Conservation (phyloP, 176 grass and related monocot species). For the Tillandsia leiboldiana region DNA sequence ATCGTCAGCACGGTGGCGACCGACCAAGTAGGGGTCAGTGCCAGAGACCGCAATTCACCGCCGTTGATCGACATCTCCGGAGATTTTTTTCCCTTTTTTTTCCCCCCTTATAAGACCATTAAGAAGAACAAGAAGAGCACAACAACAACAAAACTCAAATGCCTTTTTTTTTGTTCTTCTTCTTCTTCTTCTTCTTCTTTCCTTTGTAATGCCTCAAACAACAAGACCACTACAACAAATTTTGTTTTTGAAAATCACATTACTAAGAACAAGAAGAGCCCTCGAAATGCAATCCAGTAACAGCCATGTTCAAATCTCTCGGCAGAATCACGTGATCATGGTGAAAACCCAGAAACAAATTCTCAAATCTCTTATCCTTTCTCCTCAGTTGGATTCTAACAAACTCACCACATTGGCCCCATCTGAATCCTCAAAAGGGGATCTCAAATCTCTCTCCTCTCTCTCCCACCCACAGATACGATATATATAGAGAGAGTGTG, state of each 20-base stretch:
- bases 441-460: background rate
- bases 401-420: background rate
- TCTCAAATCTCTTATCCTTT: background rate
- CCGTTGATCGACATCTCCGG: conserved; percentile 34
- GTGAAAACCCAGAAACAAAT: background rate
- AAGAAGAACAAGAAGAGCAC: background rate
- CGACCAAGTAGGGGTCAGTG: conserved; percentile 95
- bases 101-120: background rate
- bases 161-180: background rate
- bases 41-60: conserved; percentile 62
- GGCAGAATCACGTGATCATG: background rate
- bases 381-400: background rate
- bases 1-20: conserved; percentile 82
- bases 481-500: background rate
- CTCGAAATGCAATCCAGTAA: no score
- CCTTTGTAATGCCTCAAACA: background rate
- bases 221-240: no score
- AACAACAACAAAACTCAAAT: background rate
- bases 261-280: no score
- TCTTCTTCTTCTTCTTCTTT: conserved; percentile 6
- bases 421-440: background rate
- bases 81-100: background rate
- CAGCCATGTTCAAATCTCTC: background rate
- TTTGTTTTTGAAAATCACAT: no score
- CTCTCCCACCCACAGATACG: background rate